Evolutionary conservation across 1,139 yeast genomes (phyloP).

Genomic region (Scheffersomyces quercinus): DNA sequence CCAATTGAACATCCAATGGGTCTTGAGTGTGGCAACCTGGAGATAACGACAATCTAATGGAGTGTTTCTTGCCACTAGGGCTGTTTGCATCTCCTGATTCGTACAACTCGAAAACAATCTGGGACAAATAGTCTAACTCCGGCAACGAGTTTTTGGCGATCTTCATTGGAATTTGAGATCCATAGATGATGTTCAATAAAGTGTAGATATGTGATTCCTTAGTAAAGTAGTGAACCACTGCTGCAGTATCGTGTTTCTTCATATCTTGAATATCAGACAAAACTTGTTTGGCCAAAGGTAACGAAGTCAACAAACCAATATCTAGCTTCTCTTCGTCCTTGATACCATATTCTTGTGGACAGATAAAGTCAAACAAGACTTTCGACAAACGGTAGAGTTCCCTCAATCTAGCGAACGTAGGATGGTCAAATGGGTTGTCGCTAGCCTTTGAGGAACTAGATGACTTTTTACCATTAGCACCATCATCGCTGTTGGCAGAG

Average conservation of each 20-base stretch:
- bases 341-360: conserved; percentile 98
- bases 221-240: conserved; percentile 87
- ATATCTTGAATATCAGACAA: conserved; percentile 77
- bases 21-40: conserved; percentile 99
- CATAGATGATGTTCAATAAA: conserved; percentile 83
- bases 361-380: conserved; percentile 92
- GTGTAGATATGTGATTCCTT: conserved; percentile 98
- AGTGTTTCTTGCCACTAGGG: conserved; percentile 73
- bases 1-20: conserved; percentile 94
- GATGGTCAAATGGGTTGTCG: conserved; percentile 74
- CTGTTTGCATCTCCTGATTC: conserved; percentile 68
- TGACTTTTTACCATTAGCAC: conserved; percentile 19
- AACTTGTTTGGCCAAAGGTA: conserved; percentile 91
- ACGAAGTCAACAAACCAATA: conserved; percentile 89
- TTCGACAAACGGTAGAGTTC: conserved; percentile 89
- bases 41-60: conserved; percentile 83
- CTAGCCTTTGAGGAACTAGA: conserved; percentile 22
- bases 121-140: conserved; percentile 93
- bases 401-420: conserved; percentile 75
- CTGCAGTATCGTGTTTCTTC: conserved; percentile 76
- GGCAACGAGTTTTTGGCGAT: conserved; percentile 94
- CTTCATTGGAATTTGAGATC: conserved; percentile 92
- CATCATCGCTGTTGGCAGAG: conserved; percentile 22
- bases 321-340: conserved; percentile 94
- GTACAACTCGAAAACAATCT: conserved; percentile 89